Conservation (phyloP, 2,329 filamentous ascomycete species). For the Neopestalotiopsis rosae region DNA sequence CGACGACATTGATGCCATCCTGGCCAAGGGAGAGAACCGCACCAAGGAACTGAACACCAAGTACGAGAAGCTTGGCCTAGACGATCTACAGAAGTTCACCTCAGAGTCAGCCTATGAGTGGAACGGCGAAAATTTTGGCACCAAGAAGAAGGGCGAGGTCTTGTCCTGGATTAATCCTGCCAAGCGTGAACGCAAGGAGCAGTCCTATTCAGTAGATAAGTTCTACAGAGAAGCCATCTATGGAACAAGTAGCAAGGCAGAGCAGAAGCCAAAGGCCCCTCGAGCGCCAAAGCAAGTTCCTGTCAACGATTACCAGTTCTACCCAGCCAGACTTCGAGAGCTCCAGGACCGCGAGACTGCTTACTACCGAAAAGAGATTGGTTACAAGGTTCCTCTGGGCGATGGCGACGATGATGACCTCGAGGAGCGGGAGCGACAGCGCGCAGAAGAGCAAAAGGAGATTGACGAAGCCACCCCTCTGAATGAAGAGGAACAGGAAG, state of each 20-base stretch:
- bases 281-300: slow-evolving; percentile 90
- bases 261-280: slow-evolving; percentile 94
- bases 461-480: slow-evolving; percentile 91
- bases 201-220: slow-evolving; percentile 98
- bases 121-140: slow-evolving; percentile 97
- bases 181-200: slow-evolving; percentile 97
- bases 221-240: slow-evolving; percentile 94
- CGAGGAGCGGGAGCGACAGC: slow-evolving; percentile 84
- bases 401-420: slow-evolving; percentile 90
- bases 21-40: slow-evolving; percentile 84
- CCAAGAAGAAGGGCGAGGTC: slow-evolving; percentile 88
- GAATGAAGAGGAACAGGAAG: slow-evolving; percentile 85
- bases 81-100: slow-evolving; percentile 96
- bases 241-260: slow-evolving; percentile 74
- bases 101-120: slow-evolving; percentile 98
- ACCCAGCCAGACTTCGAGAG: slow-evolving; percentile 81
- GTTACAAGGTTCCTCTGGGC: slow-evolving; percentile 88
- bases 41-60: slow-evolving; percentile 90
- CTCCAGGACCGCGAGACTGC: slow-evolving; percentile 97
- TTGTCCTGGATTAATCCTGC: slow-evolving; percentile 97
- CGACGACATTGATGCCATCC: slow-evolving; percentile 88
- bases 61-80: slow-evolving; percentile 95
- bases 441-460: slow-evolving; percentile 84
- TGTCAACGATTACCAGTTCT: slow-evolving; percentile 98
- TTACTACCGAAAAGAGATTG: slow-evolving; percentile 93